A percentile compares a stretch with the other conserved stretches of the same genome.
phyloP scores from a whole-genome alignment of 1,284 basidiomycete genomes.

The Filobasidium uniguttulatum region DNA sequence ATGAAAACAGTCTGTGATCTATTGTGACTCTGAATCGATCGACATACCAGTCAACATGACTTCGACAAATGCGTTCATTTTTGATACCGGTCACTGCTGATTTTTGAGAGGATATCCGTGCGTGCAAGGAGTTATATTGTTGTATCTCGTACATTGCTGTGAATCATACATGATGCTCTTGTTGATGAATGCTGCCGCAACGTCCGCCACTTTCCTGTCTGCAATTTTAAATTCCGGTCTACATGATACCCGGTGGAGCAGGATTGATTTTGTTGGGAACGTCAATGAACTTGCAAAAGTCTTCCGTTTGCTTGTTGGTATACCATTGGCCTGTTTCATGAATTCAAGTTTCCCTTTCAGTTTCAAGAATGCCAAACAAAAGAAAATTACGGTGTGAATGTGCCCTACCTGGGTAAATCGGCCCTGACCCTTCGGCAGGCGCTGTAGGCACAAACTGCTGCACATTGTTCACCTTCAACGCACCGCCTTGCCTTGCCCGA shows the following conservation, averaged over 20 bases:
- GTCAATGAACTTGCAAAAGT: conserved; percentile 64
- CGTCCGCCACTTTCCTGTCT: too few species aligned
- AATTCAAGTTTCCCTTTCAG: not conserved
- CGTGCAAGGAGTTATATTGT: too few species aligned
- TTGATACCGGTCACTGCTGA: not conserved
- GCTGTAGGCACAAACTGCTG: conserved; percentile 66
- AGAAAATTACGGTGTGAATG: conserved; percentile 3
- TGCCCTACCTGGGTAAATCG: conserved; percentile 28
- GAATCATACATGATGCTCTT: too few species aligned
- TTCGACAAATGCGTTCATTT: not conserved
- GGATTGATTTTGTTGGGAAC: conserved; percentile 69
- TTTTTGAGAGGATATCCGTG: too few species aligned
- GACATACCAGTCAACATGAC: conserved; percentile 1
- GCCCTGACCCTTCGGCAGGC: conserved; percentile 43
- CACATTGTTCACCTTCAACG: conserved; percentile 43
- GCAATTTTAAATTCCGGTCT: too few species aligned
- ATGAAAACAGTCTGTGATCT: not conserved
- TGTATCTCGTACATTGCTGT: too few species aligned
- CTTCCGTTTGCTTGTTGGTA: conserved; percentile 79
- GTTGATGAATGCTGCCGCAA: too few species aligned
- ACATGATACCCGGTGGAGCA: conserved; percentile 22
- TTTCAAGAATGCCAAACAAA: not conserved
- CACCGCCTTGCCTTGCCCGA: conserved; percentile 26
- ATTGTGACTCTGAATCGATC: too few species aligned
- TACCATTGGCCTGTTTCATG: conserved; percentile 53